Evolutionary conservation across 2,329 filamentous ascomycete species (phyloP), one percentile per base, ranked within the genome.

Genomic region (Alternaria brassicicola): DNA sequence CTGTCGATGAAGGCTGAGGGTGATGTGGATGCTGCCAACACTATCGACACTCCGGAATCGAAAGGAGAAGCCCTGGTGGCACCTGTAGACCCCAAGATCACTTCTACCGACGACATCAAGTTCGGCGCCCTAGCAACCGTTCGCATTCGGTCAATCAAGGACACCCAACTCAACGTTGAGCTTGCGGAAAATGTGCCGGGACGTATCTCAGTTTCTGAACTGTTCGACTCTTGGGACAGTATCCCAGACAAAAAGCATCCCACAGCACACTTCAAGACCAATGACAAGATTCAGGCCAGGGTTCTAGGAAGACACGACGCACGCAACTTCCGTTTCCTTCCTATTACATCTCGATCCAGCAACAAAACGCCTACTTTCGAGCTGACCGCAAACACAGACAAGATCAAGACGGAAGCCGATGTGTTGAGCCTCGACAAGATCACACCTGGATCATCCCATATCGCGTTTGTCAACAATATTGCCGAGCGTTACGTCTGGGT

Each of bases 391-490:
- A 97, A 93, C 78, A 89, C 86, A 51, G 80, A 82, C 56, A 71
- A 84, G 36, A 65, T 81, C 42, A 75, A 80, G n/a, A 76, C 74
- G 56, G 85, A 90, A 57, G 76, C 88, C 38, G 83, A 88, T 52
- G 80, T 88, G 1, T 80, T 97, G 43, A 87, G 87, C 7, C 80
- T 97, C 30, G 88, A 91, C 25, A 86, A 91, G 59, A 80, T 99
- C 61, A 83, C 89, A 68, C 80, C 86, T 49, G 93, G 90, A 17
- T 88, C 89, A 17, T 86, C 84, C 2, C 88, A 91, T 77, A 78
- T 96, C 49, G 93, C 90, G 1, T 98, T 94, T 72, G 87, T 99
- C 73, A 99, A 98, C 82, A 98, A 97, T 72, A 83, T 94, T 61
- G 86, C 86, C 21, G 85, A 91, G 26, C 88, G 91, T 64, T 91